A percentile compares a stretch with the other conserved stretches of the same genome.
Evolutionary conservation across 1,284 basidiomycete species (phyloP).

Genomic region (Tremellales sp.): DNA sequence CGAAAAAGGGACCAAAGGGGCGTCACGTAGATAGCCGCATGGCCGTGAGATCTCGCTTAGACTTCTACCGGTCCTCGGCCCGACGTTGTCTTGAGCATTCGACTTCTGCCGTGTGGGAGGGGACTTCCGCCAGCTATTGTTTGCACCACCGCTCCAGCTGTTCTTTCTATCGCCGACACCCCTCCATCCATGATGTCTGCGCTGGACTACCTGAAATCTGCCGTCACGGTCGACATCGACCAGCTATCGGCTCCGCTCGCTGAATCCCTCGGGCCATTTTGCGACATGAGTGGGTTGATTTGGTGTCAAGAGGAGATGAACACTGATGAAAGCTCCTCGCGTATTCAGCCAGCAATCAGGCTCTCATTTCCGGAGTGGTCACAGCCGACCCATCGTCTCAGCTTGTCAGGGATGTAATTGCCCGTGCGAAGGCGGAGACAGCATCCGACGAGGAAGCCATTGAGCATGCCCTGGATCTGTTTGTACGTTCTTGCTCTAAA

Average conservation of each 20-base stretch:
- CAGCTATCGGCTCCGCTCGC: slow-evolving; percentile 13
- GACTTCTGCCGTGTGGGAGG: too few species aligned
- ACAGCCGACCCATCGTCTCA: slow-evolving; percentile 3
- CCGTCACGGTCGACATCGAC: slow-evolving; percentile 11
- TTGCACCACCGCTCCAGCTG: too few species aligned
- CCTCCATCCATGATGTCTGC: too few species aligned
- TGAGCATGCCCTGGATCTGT: slow-evolving; percentile 12
- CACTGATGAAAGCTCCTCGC: not conserved
- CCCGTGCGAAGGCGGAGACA: slow-evolving; percentile 2
- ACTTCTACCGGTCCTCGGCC: too few species aligned
- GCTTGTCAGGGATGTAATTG: slow-evolving; percentile 4
- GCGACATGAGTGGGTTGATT: slow-evolving; percentile 14
- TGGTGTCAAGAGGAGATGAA: not conserved
- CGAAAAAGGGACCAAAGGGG: too few species aligned
- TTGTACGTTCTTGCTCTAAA: slow-evolving; percentile 3
- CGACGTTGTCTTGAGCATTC: too few species aligned
- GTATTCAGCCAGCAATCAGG: slow-evolving; percentile 7
- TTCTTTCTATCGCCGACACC: too few species aligned
- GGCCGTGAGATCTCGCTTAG: too few species aligned
- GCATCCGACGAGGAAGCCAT: slow-evolving; percentile 1
- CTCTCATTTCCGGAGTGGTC: slow-evolving; percentile 6
- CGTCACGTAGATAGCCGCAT: too few species aligned
- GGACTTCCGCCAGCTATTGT: too few species aligned
- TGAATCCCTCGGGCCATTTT: slow-evolving; percentile 14
- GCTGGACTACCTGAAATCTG: slow-evolving; percentile 6